Evolutionary conservation across 495 filamentous ascomycete genomes (phyloP).

Genomic region (Hypoxylon cercidicola): DNA sequence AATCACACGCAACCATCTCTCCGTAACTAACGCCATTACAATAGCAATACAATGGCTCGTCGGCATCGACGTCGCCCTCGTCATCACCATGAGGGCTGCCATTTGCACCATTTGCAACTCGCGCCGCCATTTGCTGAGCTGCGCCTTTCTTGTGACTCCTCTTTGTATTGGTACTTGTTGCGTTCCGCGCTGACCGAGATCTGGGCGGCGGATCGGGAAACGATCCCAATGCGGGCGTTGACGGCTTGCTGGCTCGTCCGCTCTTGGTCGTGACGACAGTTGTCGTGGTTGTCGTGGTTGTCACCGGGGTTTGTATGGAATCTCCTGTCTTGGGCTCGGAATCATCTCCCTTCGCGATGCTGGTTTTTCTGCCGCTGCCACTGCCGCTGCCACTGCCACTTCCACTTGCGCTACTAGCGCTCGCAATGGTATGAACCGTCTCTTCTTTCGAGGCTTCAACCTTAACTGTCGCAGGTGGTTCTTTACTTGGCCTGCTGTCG

Average conservation of each 20-base stretch:
- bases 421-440: conserved; percentile 31
- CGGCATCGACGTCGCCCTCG: conserved; percentile 75
- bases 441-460: conserved; percentile 47
- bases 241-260: conserved; percentile 71
- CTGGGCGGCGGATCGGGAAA: conserved; percentile 59
- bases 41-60: conserved; percentile 91
- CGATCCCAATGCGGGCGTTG: conserved; percentile 63
- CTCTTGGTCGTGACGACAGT: conserved; percentile 62
- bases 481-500: conserved; percentile 52
- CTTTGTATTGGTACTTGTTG: conserved; percentile 58
- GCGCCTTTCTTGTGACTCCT: conserved; percentile 77
- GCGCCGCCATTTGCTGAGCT: conserved; percentile 48
- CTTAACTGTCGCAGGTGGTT: conserved; percentile 49
- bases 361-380: conserved; percentile 46
- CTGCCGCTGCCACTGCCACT: conserved; percentile 40
- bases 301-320: conserved; percentile 43
- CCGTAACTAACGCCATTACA: conserved; percentile 94
- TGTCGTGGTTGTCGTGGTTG: conserved; percentile 37
- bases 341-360: conserved; percentile 43
- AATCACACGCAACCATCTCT: conserved; percentile 98
- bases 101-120: conserved; percentile 49
- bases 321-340: conserved; percentile 46
- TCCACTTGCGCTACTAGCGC: conserved; percentile 40
- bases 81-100: conserved; percentile 52
- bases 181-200: conserved; percentile 51